Percentiles rank a stretch among this genome's conserved stretches.
These are phyloP conservation scores for Hippophae rhamnoides DNA, from an alignment of 306 rosid genomes.

Conservation along the genomic window DNA sequence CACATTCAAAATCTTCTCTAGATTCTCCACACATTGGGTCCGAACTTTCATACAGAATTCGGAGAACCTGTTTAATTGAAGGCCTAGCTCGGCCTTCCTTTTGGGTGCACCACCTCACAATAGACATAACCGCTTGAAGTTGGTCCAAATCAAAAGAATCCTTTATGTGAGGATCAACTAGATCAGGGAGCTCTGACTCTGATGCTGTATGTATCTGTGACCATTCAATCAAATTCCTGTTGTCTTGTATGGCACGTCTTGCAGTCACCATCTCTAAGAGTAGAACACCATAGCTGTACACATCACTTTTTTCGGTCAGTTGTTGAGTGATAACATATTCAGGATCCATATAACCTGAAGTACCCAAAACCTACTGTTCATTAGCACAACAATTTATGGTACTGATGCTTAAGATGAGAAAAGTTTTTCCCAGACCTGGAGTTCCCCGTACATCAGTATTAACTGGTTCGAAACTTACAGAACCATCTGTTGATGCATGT, in stretches of 20 bases:
- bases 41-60: constrained; percentile 82
- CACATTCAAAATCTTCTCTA: constrained; percentile 49
- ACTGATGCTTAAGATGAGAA: constrained; percentile 7
- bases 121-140: constrained; percentile 60
- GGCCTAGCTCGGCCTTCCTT: constrained; percentile 83
- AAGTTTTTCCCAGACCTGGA: constrained; percentile 47
- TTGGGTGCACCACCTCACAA: constrained; percentile 88
- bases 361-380: constrained; percentile 17
- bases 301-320: constrained; percentile 88
- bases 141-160: constrained; percentile 70
- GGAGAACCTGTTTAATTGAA: constrained; percentile 79
- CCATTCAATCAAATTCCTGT: constrained; percentile 84
- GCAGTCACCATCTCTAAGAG: constrained; percentile 78
- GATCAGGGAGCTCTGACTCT: constrained; percentile 53
- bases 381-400: not conserved
- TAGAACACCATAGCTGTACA: constrained; percentile 85
- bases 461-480: constrained; percentile 71
- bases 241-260: constrained; percentile 70
- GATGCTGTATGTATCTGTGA: constrained; percentile 51
- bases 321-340: constrained; percentile 91
- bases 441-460: constrained; percentile 86
- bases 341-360: constrained; percentile 97
- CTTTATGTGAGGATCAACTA: constrained; percentile 66
- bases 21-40: constrained; percentile 81
- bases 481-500: constrained; percentile 83